phyloP scores from a whole-genome alignment of 768 basidiomycete species.

The Vishniacozyma victoriae region DNA sequence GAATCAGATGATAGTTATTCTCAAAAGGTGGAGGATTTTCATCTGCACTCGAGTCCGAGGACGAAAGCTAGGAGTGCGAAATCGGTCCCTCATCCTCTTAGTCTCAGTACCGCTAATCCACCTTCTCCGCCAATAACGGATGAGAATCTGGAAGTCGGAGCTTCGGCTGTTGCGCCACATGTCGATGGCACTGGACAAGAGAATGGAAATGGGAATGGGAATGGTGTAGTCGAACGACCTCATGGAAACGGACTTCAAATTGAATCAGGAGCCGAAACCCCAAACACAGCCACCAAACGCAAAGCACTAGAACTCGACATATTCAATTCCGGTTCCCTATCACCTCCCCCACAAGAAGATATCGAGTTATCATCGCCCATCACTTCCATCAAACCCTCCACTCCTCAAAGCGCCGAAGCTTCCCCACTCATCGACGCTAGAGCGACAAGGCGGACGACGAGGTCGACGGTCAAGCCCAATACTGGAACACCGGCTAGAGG shows the following conservation, averaged over 20 bases:
- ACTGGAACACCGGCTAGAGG: constrained; percentile 10
- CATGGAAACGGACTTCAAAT: no score
- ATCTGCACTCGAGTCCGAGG: constrained; percentile 29
- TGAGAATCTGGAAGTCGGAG: constrained; percentile 1
- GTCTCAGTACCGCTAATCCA: background rate
- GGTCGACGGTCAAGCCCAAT: background rate
- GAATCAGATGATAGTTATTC: constrained; percentile 43
- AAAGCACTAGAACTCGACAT: background rate
- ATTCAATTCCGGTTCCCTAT: constrained; percentile 32
- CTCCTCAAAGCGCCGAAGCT: no score
- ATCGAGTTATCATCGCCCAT: no score
- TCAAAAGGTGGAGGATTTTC: constrained; percentile 39
- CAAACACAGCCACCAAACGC: no score
- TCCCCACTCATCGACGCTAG: no score
- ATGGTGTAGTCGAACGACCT: background rate
- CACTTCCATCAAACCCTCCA: no score
- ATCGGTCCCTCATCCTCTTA: background rate
- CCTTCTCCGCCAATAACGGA: constrained; percentile 16
- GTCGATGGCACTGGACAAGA: constrained; percentile 2
- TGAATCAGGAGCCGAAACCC: no score
- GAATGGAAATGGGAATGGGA: constrained; percentile 4
- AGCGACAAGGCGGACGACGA: background rate
- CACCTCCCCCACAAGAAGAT: constrained; percentile 13
- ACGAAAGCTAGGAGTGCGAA: no score
- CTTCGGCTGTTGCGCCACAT: constrained; percentile 2